These are phyloP conservation scores for Rhodotorula sp. DNA, from an alignment of 1,284 basidiomycete species.

Conservation along the genomic window DNA sequence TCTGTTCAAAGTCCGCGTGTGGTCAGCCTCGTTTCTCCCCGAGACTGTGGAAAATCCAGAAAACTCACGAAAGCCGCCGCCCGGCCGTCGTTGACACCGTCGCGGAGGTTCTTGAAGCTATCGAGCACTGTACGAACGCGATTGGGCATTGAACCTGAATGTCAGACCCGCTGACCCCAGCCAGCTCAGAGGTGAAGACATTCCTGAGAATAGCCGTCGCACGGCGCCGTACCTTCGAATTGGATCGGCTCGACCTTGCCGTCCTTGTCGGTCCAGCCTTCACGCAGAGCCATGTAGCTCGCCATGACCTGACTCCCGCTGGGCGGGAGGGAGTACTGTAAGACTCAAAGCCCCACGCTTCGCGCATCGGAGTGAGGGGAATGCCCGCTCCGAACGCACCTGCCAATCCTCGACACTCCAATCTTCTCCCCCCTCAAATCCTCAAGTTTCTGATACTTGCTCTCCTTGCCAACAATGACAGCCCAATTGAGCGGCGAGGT, in stretches of 20 bases:
- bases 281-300: constrained; percentile 83
- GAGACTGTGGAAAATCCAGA: no score
- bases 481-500: constrained; percentile 55
- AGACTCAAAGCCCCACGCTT: no score
- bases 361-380: neutral
- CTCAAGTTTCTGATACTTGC: constrained; percentile 66
- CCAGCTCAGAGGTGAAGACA: no score
- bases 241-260: constrained; percentile 56
- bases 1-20: neutral
- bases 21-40: neutral
- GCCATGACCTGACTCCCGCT: constrained; percentile 93
- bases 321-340: neutral
- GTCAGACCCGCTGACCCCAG: neutral
- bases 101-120: constrained; percentile 81
- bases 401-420: constrained; percentile 86
- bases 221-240: constrained; percentile 63
- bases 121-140: constrained; percentile 65
- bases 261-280: constrained; percentile 63
- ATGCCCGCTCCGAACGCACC: constrained; percentile 51
- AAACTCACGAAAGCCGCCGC: constrained; percentile 43
- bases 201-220: neutral
- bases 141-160: neutral
- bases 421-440: constrained; percentile 78
- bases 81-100: constrained; percentile 79
- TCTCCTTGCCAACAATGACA: constrained; percentile 79